These are phyloP conservation scores for Xylariaceae sp. DNA, from an alignment of 2,329 filamentous ascomycete genomes.

Conservation along the genomic window DNA sequence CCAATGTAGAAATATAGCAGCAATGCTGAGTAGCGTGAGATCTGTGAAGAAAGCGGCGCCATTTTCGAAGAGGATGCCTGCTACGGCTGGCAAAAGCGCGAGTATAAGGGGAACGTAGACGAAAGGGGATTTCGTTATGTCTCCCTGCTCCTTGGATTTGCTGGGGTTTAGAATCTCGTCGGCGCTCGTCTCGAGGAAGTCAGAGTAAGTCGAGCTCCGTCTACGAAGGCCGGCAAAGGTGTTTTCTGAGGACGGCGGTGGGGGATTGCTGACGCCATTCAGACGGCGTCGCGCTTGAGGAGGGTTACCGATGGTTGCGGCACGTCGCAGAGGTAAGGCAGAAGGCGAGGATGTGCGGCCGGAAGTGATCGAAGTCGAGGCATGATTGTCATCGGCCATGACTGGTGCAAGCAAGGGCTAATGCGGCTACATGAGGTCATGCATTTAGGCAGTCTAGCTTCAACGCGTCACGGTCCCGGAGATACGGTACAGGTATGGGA, in stretches of 20 bases:
- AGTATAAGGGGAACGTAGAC: conserved; percentile 78
- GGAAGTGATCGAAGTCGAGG: conserved; percentile 20
- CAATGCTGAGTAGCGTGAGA: conserved; percentile 72
- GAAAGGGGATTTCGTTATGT: conserved; percentile 62
- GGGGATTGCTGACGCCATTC: conserved; percentile 17
- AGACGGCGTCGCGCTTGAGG: conserved; percentile 24
- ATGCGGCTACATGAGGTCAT: conserved; percentile 17
- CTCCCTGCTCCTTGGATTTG: conserved; percentile 34
- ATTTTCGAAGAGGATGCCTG: conserved; percentile 78
- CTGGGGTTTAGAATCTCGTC: conserved; percentile 63
- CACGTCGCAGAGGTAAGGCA: conserved; percentile 39
- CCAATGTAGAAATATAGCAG: conserved; percentile 87
- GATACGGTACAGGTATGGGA: neutral
- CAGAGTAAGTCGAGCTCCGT: conserved; percentile 74
- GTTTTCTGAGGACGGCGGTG: conserved; percentile 15
- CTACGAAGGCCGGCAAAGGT: conserved; percentile 43
- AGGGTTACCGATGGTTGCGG: conserved; percentile 38
- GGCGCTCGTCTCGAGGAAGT: conserved; percentile 64
- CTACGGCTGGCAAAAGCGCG: conserved; percentile 81
- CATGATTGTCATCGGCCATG: conserved; percentile 29
- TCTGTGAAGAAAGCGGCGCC: conserved; percentile 82
- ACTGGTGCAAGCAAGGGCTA: conserved; percentile 6
- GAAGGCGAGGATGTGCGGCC: conserved; percentile 22
- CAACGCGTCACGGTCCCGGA: neutral
- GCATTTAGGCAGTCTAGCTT: neutral